phyloP scores from a whole-genome alignment of 768 basidiomycete genomes.

The Calocybe cyanea region DNA sequence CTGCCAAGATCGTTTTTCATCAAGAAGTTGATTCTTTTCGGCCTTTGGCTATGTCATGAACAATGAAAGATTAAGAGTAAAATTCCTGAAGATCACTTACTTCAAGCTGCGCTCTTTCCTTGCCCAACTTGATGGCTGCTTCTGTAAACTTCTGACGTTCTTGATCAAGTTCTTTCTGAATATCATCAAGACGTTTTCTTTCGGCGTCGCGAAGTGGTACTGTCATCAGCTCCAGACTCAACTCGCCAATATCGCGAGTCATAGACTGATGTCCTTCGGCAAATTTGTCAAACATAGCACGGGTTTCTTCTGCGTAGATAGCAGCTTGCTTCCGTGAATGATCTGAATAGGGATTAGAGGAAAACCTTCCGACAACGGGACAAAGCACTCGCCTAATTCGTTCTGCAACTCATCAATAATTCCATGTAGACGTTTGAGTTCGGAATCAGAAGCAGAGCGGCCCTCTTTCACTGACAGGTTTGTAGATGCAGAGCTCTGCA shows the following conservation, averaged over 20 bases:
- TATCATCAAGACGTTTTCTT: constrained; percentile 46
- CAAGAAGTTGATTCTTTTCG: constrained; percentile 55
- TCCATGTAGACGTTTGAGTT: constrained; percentile 46
- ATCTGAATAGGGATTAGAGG: constrained; percentile 5
- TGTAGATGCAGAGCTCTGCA: constrained; percentile 16
- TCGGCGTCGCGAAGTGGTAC: constrained; percentile 53
- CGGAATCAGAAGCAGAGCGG: constrained; percentile 30
- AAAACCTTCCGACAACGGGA: neutral
- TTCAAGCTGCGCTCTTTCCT: constrained; percentile 65
- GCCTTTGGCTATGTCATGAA: constrained; percentile 34
- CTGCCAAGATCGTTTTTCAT: constrained; percentile 76
- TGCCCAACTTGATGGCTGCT: constrained; percentile 57
- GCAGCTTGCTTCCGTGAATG: constrained; percentile 33
- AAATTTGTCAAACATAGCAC: constrained; percentile 54
- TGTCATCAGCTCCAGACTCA: constrained; percentile 51
- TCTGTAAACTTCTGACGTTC: constrained; percentile 65
- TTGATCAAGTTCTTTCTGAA: constrained; percentile 55
- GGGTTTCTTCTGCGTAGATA: constrained; percentile 39
- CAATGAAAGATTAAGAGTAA: neutral
- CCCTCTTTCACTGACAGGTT: constrained; percentile 14
- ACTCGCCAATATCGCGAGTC: constrained; percentile 33
- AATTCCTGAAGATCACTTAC: constrained; percentile 28
- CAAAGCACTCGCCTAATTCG: constrained; percentile 51
- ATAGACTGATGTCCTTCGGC: constrained; percentile 38
- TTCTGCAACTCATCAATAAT: constrained; percentile 47